Evolutionary conservation across 225 moss, liverwort and hornwort species (phyloP).

Genomic region (Pseudoscleropodium purum): DNA sequence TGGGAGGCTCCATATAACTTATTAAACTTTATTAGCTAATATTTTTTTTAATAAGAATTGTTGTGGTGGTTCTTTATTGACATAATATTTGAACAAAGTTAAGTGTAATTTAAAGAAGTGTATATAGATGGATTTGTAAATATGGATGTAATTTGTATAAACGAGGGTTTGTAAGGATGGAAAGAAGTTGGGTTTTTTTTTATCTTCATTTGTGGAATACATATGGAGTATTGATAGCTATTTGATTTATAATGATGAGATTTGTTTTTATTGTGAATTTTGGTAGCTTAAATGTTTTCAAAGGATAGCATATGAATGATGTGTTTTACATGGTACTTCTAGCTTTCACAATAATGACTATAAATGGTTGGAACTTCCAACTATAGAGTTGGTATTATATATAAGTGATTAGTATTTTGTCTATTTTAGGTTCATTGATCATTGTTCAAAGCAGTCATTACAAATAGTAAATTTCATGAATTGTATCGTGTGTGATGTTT

Average conservation of each 20-base stretch:
- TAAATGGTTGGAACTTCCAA: not conserved
- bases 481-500: not conserved
- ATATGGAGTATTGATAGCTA: not conserved
- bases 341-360: not conserved
- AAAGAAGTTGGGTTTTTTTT: too few species aligned
- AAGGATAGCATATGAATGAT: not conserved
- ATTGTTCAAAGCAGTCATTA: not conserved
- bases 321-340: not conserved
- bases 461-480: not conserved
- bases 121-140: not conserved
- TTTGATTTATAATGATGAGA: not conserved
- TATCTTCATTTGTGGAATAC: not conserved
- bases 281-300: not conserved
- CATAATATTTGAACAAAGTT: not conserved
- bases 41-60: too few species aligned
- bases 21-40: not conserved
- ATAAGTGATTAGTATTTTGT: not conserved
- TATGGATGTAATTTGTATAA: not conserved
- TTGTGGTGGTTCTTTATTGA: not conserved
- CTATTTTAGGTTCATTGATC: not conserved
- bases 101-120: not conserved
- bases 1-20: accelerated
- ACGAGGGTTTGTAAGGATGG: accelerated
- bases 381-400: not conserved
- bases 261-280: not conserved